Evolutionary conservation across 495 filamentous ascomycete species (phyloP).

Genomic region (Cudoniella acicularis): DNA sequence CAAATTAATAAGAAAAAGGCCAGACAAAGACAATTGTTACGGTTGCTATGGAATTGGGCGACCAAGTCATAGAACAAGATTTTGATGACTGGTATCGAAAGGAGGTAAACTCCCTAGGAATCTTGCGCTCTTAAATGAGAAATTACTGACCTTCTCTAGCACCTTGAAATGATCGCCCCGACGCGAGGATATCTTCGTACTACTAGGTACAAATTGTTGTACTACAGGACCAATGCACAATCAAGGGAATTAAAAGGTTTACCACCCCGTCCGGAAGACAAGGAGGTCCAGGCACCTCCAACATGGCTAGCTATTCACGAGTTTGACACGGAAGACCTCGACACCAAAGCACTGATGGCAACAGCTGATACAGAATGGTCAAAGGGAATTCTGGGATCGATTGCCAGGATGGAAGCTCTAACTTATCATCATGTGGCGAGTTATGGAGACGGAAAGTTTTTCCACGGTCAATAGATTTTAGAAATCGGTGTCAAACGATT

Average conservation of each 20-base stretch:
- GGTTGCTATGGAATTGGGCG: slow-evolving; percentile 14
- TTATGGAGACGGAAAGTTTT: background rate
- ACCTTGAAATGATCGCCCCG: slow-evolving; percentile 5
- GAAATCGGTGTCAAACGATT: no score
- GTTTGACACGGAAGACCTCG: background rate
- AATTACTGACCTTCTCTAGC: background rate
- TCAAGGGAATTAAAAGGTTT: background rate
- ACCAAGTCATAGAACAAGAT: slow-evolving; percentile 15
- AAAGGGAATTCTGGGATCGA: slow-evolving; percentile 1
- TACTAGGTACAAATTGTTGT: slow-evolving; percentile 19
- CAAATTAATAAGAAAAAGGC: background rate
- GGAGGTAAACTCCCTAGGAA: background rate
- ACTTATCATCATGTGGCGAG: background rate
- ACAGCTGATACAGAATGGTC: slow-evolving; percentile 7
- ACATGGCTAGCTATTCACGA: slow-evolving; percentile 4
- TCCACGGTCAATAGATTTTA: background rate
- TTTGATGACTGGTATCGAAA: slow-evolving; percentile 21
- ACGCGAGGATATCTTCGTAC: slow-evolving; percentile 21
- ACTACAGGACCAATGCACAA: background rate
- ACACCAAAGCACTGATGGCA: background rate
- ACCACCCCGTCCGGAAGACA: background rate
- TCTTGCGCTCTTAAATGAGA: background rate
- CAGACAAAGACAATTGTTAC: background rate
- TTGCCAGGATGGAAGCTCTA: background rate
- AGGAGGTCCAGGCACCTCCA: background rate